Evolutionary conservation across 1,139 yeast genomes (phyloP), one percentile per base, ranked within the genome.

Genomic region (Waltiozyma solani): DNA sequence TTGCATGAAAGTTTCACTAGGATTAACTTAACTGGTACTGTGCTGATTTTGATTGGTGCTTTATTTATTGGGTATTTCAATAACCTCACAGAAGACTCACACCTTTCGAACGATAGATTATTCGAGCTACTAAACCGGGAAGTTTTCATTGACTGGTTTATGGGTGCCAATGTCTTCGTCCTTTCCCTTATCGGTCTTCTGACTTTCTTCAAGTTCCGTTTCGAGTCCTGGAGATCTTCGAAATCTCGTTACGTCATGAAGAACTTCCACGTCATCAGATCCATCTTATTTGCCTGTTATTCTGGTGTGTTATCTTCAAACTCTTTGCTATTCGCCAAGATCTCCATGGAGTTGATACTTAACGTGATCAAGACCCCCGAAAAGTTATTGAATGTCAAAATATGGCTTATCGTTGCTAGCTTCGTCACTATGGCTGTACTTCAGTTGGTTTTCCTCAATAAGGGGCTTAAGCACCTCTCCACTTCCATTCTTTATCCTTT

Each of bases 401-500:
- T 53, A 20, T 51, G 53, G 53, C 14, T 72, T 1, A 69, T 85
- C 18, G 66, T 83, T n/a, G 39, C 63, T 0, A 56, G 70, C 5
- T 84, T 86, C 64, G 60, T 82, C n/a, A 50, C 64, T 6, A 70
- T 85, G 37, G 86, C 94, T n/a, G 70, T 82, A 5, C 65, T 76
- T 14, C 95, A 87, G 56, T 66, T 87, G 37, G 77, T 74, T 40
- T 77, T 84, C 30, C 71, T 86, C 45, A 85, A 86, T 58, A 66
- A 76, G 49, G 95, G 94, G 0, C 66, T 87, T 41, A 71, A 79
- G 35, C 71, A 73, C 47, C 72, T 82, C 34, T 77, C 89, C 39
- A 85, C 96, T 0, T 77, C 91, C 9, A 72, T 85, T 13, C 65
- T 87, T 32, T 87, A 86, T 53, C 96, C 96, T 1, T 64, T 87